Evolutionary conservation across 1,284 basidiomycete species (phyloP).

Genomic region (Sporisorium iseilematis-ciliati): DNA sequence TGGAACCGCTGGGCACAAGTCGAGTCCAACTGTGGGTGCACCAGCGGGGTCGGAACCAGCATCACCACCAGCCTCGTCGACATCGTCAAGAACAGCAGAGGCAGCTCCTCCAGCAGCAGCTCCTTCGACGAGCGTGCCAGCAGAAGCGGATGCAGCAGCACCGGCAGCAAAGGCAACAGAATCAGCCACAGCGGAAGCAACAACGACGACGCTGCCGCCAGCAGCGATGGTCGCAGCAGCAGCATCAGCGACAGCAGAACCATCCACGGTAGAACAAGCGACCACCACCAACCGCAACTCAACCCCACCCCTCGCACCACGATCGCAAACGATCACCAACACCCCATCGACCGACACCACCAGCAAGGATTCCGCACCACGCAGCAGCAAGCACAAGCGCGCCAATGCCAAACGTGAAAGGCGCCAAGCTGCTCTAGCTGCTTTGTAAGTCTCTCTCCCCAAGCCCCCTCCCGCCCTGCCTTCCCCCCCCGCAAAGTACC

Average conservation of each 20-base stretch:
- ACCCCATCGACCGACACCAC: not conserved
- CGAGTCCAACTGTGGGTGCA: too few relatives aligned
- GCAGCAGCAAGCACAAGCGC: too few relatives aligned
- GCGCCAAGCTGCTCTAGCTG: conserved; percentile 27
- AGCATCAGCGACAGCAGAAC: not conserved
- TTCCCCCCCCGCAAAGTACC: too few relatives aligned
- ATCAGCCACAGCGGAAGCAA: not conserved
- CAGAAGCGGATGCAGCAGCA: not conserved
- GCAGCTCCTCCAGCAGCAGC: not conserved
- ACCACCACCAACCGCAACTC: not conserved
- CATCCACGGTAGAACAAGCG: not conserved
- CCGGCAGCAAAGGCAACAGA: not conserved
- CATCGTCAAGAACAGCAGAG: not conserved
- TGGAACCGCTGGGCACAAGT: too few relatives aligned
- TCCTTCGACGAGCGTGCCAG: too few relatives aligned
- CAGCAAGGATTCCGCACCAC: too few relatives aligned
- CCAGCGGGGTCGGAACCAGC: too few relatives aligned
- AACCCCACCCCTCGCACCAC: too few relatives aligned
- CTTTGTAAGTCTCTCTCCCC: conserved; percentile 26
- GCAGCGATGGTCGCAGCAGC: not conserved
- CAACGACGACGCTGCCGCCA: not conserved
- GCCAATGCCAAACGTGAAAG: not conserved
- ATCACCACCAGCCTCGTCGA: not conserved
- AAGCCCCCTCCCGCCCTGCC: not conserved
- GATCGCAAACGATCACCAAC: not conserved